Conservation (phyloP, 495 filamentous ascomycete species). For the Daldinia decipiens region DNA sequence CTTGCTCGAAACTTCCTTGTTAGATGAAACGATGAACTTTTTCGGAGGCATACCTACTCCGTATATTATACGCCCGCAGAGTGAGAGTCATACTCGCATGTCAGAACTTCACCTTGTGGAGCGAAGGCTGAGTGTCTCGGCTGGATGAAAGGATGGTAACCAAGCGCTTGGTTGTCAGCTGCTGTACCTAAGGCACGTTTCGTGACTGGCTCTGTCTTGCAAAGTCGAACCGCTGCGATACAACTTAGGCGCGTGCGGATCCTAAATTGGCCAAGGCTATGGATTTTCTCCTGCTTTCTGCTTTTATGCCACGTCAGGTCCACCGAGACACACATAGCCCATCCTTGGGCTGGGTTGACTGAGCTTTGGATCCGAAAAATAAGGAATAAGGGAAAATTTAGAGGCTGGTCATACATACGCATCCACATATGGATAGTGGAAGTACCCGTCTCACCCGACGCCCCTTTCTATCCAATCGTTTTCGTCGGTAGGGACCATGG, state of each 20-base stretch:
- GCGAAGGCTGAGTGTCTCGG: background rate
- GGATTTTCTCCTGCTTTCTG: conserved; percentile 8
- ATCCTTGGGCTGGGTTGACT: conserved; percentile 13
- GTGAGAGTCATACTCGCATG: background rate
- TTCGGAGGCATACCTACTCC: background rate
- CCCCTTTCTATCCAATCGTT: conserved; percentile 28
- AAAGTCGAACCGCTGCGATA: conserved; percentile 35
- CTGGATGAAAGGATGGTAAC: conserved; percentile 18
- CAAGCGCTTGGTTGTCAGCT: conserved; percentile 27
- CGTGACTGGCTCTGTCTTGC: conserved; percentile 25
- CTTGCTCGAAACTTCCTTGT: conserved; percentile 12
- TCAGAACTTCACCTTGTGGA: background rate
- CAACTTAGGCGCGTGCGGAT: conserved; percentile 35
- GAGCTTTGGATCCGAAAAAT: conserved; percentile 4
- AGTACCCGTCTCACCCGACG: conserved; percentile 41
- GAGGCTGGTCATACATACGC: conserved; percentile 37
- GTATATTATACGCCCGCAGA: background rate
- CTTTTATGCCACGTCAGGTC: conserved; percentile 40
- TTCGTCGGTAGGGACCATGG: conserved; percentile 16
- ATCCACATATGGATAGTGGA: conserved; percentile 32
- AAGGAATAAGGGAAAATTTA: conserved; percentile 13
- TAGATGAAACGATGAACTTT: conserved; percentile 2
- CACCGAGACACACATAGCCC: background rate
- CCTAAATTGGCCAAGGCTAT: conserved; percentile 16
- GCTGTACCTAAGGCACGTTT: conserved; percentile 22